These are phyloP conservation scores for Dothistroma septosporum DNA, from an alignment of 2,329 filamentous ascomycete species.

Conservation along the genomic window DNA sequence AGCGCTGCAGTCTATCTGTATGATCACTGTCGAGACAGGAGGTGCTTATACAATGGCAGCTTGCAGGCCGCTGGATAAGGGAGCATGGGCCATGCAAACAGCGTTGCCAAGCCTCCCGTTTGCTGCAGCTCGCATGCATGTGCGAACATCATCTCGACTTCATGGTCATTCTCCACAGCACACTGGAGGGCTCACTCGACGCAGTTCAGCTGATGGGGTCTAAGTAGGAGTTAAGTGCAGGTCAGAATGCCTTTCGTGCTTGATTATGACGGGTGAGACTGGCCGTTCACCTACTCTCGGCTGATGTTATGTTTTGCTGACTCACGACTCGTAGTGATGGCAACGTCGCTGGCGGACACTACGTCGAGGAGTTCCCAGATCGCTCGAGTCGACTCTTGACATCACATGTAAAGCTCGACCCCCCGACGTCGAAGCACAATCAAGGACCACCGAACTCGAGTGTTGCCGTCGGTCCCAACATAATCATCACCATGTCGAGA, in stretches of 20 bases:
- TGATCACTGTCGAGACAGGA: slow-evolving; percentile 35
- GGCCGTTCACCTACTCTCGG: neutral
- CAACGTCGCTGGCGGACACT: slow-evolving; percentile 19
- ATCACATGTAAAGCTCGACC: neutral
- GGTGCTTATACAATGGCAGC: slow-evolving; percentile 14
- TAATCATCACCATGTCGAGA: neutral
- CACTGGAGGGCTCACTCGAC: neutral
- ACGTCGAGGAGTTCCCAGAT: slow-evolving; percentile 13
- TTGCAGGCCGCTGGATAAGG: neutral
- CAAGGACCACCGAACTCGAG: neutral
- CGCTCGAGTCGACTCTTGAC: slow-evolving; percentile 1
- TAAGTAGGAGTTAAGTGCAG: neutral
- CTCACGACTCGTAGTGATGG: slow-evolving; percentile 13
- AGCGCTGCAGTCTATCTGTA: slow-evolving; percentile 43
- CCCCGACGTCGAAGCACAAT: neutral
- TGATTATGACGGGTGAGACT: slow-evolving; percentile 15
- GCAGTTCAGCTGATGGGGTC: neutral
- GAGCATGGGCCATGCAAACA: neutral
- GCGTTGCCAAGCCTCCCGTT: slow-evolving; percentile 16
- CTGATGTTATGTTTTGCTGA: slow-evolving; percentile 4
- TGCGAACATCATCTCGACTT: slow-evolving; percentile 1
- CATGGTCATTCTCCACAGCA: neutral
- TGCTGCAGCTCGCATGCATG: slow-evolving; percentile 12
- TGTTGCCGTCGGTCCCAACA: neutral
- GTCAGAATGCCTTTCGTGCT: slow-evolving; percentile 17